Base-by-base conservation (phyloP, 345 rosid species). In the Brassica juncea region DNA sequence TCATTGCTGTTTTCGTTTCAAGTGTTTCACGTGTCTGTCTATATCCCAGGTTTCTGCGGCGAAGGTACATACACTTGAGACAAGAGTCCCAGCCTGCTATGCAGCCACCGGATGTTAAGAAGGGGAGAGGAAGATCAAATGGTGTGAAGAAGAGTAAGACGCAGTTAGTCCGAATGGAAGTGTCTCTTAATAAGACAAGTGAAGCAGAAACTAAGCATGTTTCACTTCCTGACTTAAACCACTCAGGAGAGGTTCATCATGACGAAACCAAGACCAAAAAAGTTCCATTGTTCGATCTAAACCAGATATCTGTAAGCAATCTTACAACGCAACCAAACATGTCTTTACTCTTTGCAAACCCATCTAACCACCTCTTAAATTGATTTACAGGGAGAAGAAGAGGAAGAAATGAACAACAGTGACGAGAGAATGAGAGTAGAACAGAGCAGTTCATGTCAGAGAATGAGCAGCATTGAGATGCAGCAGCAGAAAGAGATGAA, bases 331-430 rank as follows among this genome's bases (percentile, higher is more conserved):
- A 52, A 68, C 52, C 34, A 76, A 35, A 58, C 47, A 11, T 55
- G 60, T 54, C 19, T 10, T 25, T 16, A 30, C 31, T 31, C 27
- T 39, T 57, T 19, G 19, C 25, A 35, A 34, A 23, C 61, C 21
- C 28, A 66, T 28, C n/a, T 21, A 12, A 44, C 49, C 30, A 57
- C 0, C 49, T 73, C 59, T 67, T 62, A 6, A 37, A 44, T 27
- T 64, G 67, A n/a, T 30, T 21, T 84, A 77, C 84, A 92, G 99
- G 88, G 80, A 63, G 98, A 93, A 77, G 98, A 93, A 78, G 97
- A 88, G 62, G 72, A 74, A 65, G 80, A 69, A 8, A 32, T 64
- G 57, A 39, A 69, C 66, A 69, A 35, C 8, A 8, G 21, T 19
- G n/a, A 61, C 6, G 79, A 70, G 79, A 77, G 47, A 21, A 54